Evolutionary conservation across 306 rosid genomes (phyloP).

Genomic region (Vachellia collinsii): DNA sequence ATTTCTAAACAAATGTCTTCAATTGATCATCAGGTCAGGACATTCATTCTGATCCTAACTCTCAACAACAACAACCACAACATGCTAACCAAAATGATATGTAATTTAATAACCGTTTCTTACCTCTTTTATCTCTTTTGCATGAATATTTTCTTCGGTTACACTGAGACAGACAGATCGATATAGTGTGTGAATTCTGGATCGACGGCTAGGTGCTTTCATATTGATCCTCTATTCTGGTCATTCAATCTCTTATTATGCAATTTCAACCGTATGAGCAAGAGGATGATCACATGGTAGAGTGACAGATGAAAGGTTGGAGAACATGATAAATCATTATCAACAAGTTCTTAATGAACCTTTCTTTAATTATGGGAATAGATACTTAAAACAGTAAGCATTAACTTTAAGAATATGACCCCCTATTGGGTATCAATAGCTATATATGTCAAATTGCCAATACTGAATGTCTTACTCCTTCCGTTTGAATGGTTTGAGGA

Average conservation of each 20-base stretch:
- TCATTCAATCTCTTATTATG: not conserved
- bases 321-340: not conserved
- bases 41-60: conserved; percentile 8
- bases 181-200: not conserved
- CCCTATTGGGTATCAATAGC: not conserved
- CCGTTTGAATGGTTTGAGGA: no score
- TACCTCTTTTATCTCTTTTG: no score
- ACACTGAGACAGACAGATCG: not conserved
- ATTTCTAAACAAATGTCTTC: conserved; percentile 61
- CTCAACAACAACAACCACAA: conserved; percentile 28
- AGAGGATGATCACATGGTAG: not conserved
- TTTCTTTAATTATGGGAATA: not conserved
- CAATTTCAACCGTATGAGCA: not conserved
- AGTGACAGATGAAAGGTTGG: no score
- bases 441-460: not conserved
- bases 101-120: not conserved
- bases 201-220: not conserved
- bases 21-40: conserved; percentile 39
- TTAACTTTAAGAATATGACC: not conserved
- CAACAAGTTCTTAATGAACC: not conserved
- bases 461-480: not conserved
- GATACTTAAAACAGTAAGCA: not conserved
- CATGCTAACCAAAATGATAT: not conserved
- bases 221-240: not conserved
- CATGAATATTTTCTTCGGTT: not conserved